These are phyloP conservation scores for Immersiella caudata DNA, from an alignment of 495 filamentous ascomycete genomes.

Conservation along the genomic window DNA sequence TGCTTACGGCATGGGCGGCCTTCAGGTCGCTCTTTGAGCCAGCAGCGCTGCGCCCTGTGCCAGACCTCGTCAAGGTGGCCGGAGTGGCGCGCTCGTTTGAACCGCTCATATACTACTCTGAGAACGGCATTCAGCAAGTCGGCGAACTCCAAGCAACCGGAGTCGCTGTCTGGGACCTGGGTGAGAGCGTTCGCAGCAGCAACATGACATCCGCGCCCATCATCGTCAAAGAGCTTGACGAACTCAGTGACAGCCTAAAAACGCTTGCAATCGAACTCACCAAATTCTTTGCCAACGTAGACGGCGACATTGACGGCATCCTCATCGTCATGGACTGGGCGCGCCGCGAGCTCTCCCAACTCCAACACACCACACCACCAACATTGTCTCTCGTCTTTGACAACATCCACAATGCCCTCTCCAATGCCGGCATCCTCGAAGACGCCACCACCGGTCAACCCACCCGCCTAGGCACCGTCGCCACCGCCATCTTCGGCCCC, in stretches of 20 bases:
- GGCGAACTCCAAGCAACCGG: conserved; percentile 84
- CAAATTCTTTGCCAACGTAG: conserved; percentile 86
- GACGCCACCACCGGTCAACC: conserved; percentile 58
- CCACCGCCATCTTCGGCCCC: conserved; percentile 75
- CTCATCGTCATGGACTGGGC: conserved; percentile 95
- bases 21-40: conserved; percentile 70
- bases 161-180: conserved; percentile 89
- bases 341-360: conserved; percentile 69
- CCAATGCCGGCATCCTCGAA: conserved; percentile 69
- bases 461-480: conserved; percentile 65
- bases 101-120: conserved; percentile 87
- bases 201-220: conserved; percentile 86
- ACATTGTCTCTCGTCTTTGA: conserved; percentile 68
- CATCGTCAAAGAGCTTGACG: conserved; percentile 82
- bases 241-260: conserved; percentile 79
- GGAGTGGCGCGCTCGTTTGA: conserved; percentile 86
- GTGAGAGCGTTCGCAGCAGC: conserved; percentile 81
- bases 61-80: conserved; percentile 88
- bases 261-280: conserved; percentile 78
- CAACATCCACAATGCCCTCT: conserved; percentile 78
- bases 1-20: conserved; percentile 60
- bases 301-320: conserved; percentile 89
- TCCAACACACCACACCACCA: conserved; percentile 53
- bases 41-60: conserved; percentile 66
- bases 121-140: conserved; percentile 82